These are phyloP conservation scores for Tardiomyces digboiensis DNA, from an alignment of 1,139 yeast genomes.

Conservation along the genomic window DNA sequence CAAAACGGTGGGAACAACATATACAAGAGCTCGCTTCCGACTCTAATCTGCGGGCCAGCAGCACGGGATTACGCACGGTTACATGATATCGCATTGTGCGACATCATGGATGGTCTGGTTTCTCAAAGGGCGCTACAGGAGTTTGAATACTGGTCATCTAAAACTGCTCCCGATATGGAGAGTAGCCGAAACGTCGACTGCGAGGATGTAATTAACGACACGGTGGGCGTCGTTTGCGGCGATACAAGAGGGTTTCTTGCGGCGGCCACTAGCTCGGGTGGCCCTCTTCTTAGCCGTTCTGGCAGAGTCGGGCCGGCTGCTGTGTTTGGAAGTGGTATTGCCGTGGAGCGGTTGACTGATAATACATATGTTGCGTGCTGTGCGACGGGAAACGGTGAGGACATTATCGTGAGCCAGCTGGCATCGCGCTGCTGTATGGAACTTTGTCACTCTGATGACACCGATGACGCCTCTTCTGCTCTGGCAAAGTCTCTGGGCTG, in stretches of 20 bases:
- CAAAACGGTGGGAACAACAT: not conserved
- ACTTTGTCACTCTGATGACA: not conserved
- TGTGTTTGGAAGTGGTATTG: constrained; percentile 23
- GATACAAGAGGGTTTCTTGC: constrained; percentile 21
- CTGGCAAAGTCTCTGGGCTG: constrained; percentile 2
- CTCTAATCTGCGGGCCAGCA: not conserved
- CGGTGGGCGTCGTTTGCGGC: constrained; percentile 29
- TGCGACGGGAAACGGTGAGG: constrained; percentile 26
- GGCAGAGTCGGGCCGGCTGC: constrained; percentile 32
- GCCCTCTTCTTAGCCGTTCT: constrained; percentile 20
- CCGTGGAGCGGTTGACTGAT: constrained; percentile 5
- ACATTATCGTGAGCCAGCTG: constrained; percentile 17
- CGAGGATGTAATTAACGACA: constrained; percentile 17
- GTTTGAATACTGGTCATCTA: not conserved
- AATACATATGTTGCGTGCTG: constrained; percentile 11
- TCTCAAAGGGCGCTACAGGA: not conserved
- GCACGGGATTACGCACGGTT: not conserved
- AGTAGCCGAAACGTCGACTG: not conserved
- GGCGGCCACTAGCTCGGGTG: constrained; percentile 29
- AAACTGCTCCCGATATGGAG: not conserved
- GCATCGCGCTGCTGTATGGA: constrained; percentile 7
- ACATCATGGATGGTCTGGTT: not conserved
- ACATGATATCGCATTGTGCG: not conserved
- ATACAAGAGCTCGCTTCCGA: not conserved
- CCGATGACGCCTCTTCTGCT: constrained; percentile 3